These are phyloP conservation scores for Meira nashicola DNA, from an alignment of 1,284 basidiomycete genomes.

Conservation along the genomic window DNA sequence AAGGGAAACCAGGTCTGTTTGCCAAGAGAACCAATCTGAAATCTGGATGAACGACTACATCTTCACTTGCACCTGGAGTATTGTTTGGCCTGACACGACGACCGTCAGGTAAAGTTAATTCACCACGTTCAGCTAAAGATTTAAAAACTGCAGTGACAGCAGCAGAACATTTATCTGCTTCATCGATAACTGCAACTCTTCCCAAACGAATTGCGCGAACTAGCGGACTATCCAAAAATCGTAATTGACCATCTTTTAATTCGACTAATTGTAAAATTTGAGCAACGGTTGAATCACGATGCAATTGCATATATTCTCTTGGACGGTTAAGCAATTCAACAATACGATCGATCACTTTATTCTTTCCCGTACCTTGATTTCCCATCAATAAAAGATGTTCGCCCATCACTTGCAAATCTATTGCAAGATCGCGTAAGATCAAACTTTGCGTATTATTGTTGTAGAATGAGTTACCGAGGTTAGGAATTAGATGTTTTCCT, in stretches of 20 bases:
- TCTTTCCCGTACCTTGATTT: constrained; percentile 54
- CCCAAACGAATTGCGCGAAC: constrained; percentile 51
- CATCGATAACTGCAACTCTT: constrained; percentile 54
- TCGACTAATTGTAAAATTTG: constrained; percentile 47
- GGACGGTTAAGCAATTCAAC: constrained; percentile 51
- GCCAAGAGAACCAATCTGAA: constrained; percentile 54
- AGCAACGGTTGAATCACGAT: constrained; percentile 49
- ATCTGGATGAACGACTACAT: constrained; percentile 47
- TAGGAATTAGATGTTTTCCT: constrained; percentile 47
- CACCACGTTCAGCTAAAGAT: constrained; percentile 52
- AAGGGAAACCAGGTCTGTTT: constrained; percentile 53
- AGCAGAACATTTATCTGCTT: constrained; percentile 54
- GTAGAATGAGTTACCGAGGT: constrained; percentile 44
- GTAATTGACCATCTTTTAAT: constrained; percentile 48
- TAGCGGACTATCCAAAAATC: constrained; percentile 51
- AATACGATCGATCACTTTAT: constrained; percentile 53
- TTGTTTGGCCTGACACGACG: constrained; percentile 38
- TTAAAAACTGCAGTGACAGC: constrained; percentile 53
- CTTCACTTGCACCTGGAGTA: constrained; percentile 14
- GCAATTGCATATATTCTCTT: constrained; percentile 54
- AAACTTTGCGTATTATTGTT: constrained; percentile 51
- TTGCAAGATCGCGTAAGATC: constrained; percentile 48
- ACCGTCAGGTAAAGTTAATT: constrained; percentile 52
- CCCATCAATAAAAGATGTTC: constrained; percentile 54
- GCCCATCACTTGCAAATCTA: constrained; percentile 49